Base-by-base conservation (phyloP, 371 early-diverging fungal genomes). In the Apophysomyces trapeziformis region DNA sequence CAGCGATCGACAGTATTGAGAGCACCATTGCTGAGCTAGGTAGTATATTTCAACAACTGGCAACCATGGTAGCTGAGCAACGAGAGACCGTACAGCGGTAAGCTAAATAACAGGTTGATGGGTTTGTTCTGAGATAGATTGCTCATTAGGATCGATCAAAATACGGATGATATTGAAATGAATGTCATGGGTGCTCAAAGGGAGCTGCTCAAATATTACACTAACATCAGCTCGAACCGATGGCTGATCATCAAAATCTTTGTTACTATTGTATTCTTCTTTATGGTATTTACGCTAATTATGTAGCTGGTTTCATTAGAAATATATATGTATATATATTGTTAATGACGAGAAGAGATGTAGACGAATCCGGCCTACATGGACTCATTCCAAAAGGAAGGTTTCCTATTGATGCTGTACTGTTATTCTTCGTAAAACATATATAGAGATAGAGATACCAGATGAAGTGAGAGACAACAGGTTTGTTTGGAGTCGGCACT, bases 11-110 rank as follows among this genome's bases (percentile, higher is more conserved):
- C 68, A 90, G 93, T 14, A 97, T 99, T 61, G 99, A 99, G 67
- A 90, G 94, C 11, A 99, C 99, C 1, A 95, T 99, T 63, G 93
- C 95, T 0, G 99, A 99, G 73, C 86, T 99, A n/a, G 99, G 98
- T 13, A 88, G 91, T 59, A 96, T 98, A 32, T 99, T 96, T 75
- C 95, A 93, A 71, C 94, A 97, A 64, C 79, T 99, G 63, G 95
- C 97, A 0, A 87, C 89, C 11, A 93, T 99, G 90, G 93, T 99
- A 4, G 92, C 96, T 4, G 95, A 93, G 65, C 99, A 99, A 71
- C 85, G 98, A 26, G 98, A 99, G 58, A 91, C 92, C 56, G 94
- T 99, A 35, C 96, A 95, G 77, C 77, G 95, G 88, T 89, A 81
- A 68, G 50, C 38, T 54, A 57, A 58, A 56, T 57, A 16, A 9